These are phyloP conservation scores for Plasmodium relictum DNA, from an alignment of 169 alveolate genomes.

Conservation along the genomic window DNA sequence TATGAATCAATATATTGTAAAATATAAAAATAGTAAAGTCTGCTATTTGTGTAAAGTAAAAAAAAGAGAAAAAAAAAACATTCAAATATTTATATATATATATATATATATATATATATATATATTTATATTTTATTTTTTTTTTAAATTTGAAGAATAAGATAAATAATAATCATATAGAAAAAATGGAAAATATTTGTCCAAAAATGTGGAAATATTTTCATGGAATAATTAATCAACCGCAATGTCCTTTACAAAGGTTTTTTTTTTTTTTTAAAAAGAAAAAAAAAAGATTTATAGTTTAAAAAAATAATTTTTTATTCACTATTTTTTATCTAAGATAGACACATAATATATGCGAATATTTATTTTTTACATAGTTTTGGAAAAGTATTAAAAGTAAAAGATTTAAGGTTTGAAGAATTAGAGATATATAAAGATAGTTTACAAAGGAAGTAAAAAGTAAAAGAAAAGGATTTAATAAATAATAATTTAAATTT, in stretches of 20 bases:
- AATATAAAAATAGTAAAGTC: conserved; percentile 42
- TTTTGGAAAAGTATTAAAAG: conserved; percentile 41
- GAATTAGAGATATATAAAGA: conserved; percentile 59
- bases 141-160: conserved; percentile 27
- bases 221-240: conserved; percentile 65
- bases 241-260: conserved; percentile 73
- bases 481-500: too few relatives aligned
- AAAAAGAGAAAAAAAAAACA: neutral
- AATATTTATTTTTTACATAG: conserved; percentile 8
- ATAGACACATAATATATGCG: neutral
- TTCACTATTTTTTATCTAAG: neutral
- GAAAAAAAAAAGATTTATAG: conserved; percentile 8
- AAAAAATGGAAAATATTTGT: conserved; percentile 59
- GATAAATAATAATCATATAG: conserved; percentile 27
- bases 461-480: neutral
- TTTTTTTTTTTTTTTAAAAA: neutral
- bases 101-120: neutral
- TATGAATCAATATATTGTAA: conserved; percentile 61
- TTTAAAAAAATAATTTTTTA: neutral
- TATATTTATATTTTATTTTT: conserved; percentile 3
- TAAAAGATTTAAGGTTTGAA: conserved; percentile 57
- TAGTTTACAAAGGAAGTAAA: conserved; percentile 34
- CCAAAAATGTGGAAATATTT: conserved; percentile 71
- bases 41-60: conserved; percentile 60
- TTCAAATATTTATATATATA: neutral